Evolutionary conservation across 1,139 yeast genomes (phyloP), one percentile per base, ranked within the genome.

Genomic region (Hanseniaspora uvarum): DNA sequence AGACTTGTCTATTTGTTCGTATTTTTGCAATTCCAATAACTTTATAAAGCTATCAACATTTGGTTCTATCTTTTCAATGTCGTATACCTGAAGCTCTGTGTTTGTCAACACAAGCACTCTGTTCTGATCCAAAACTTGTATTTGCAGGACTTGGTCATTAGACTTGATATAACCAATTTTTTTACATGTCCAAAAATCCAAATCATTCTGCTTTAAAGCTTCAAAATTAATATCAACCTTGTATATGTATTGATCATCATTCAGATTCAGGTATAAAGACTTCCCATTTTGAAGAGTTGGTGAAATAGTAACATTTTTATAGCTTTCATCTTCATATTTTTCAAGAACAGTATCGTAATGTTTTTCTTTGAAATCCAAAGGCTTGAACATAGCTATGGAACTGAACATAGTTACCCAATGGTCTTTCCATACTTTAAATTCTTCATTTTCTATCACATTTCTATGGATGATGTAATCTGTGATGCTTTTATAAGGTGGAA

Each of bases 371-470:
- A 50, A 50, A 6, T 16, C 34, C 14, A 50, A 11, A 5, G 53
- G 53, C 21, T 43, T 50, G 6, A 50, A 16, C 16, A 46, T 37
- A 12, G 44, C 30, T 7, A 50, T 34, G 2, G 23, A 33, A 2
- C 44, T 36, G 30, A 50, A 50, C 53, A 50, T 50, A 4, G 31
- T n/a, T 6, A 31, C 16, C 53, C 53, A 50, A 11, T 50, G 39
- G 19, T 50, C 53, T 16, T 50, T 50, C 53, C 53, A 50, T 2
- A 50, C 39, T 23, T 50, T 50, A n/a, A 50, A 50, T 18, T 50
- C 53, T 16, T 50, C 53, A 16, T 50, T 50, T 30, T 50, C 53
- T 11, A 50, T 26, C 12, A 50, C 48, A 14, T 50, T 50, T 43
- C 53, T 36, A 23, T 43, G 53, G 7, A 50, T 50, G 21, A 50